phyloP scores from a whole-genome alignment of 345 rosid species.

The Syzygium aqueum region DNA sequence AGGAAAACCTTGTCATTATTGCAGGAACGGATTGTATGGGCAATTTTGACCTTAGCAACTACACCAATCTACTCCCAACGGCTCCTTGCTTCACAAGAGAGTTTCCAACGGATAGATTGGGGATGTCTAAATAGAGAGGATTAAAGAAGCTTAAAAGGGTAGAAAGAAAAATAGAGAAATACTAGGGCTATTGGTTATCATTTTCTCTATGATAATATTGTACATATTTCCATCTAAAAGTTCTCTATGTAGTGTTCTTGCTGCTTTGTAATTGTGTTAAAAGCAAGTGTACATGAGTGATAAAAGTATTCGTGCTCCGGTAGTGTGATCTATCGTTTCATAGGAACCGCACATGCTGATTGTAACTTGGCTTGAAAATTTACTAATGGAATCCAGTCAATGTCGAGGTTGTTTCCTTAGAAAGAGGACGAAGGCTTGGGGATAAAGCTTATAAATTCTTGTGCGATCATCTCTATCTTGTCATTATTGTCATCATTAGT shows the following conservation, averaged over 20 bases:
- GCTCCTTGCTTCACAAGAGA: background rate
- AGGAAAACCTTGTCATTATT: background rate
- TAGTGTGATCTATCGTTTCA: background rate
- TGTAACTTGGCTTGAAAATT: background rate
- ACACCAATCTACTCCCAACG: background rate
- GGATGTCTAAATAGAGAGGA: background rate
- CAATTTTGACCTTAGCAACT: background rate
- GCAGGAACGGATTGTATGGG: background rate
- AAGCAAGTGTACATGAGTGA: background rate
- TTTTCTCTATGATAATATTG: background rate
- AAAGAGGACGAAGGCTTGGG: background rate
- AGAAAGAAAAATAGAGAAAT: background rate
- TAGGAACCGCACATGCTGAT: background rate
- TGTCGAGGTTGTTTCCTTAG: background rate
- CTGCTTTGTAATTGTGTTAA: background rate
- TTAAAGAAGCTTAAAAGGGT: background rate
- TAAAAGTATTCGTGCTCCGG: background rate
- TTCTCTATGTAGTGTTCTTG: background rate
- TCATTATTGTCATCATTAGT: background rate
- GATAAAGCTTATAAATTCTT: background rate
- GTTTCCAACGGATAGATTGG: background rate
- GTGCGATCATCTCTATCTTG: background rate
- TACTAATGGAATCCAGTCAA: background rate
- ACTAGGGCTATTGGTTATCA: background rate
- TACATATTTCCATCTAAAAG: background rate